These are phyloP conservation scores for Podaxis mareebaensis DNA, from an alignment of 768 basidiomycete species.

Conservation along the genomic window DNA sequence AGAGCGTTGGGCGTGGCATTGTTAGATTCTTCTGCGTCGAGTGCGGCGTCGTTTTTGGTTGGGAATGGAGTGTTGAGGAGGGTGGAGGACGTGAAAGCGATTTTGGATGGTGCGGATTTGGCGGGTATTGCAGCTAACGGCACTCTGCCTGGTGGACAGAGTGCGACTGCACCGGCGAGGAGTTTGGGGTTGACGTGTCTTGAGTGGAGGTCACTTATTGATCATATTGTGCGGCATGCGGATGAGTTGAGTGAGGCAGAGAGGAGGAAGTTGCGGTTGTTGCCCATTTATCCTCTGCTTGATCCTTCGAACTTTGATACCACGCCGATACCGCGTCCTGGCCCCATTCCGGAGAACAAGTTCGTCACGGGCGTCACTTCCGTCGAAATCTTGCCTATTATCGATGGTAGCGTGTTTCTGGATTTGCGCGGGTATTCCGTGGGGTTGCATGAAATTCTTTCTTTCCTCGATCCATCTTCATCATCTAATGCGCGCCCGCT, in stretches of 20 bases:
- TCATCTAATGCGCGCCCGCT: background rate
- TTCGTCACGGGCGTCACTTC: constrained; percentile 1
- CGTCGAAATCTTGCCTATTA: constrained; percentile 8
- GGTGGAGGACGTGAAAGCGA: constrained; percentile 3
- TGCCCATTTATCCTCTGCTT: constrained; percentile 13
- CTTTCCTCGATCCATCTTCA: background rate
- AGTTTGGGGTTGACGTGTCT: constrained; percentile 5
- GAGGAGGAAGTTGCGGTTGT: constrained; percentile 1
- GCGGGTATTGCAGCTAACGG: background rate
- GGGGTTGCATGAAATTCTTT: constrained; percentile 1
- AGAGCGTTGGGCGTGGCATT: constrained; percentile 1
- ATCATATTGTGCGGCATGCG: background rate
- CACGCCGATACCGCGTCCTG: background rate
- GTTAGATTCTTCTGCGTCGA: background rate
- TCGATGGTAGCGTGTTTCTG: constrained; percentile 7
- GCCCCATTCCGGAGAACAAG: constrained; percentile 8
- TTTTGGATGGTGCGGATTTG: background rate
- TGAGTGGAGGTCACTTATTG: constrained; percentile 7
- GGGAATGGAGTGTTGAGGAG: background rate
- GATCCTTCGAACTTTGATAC: background rate
- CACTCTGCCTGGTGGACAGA: background rate
- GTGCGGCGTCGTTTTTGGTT: background rate
- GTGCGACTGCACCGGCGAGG: background rate
- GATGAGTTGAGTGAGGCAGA: background rate
- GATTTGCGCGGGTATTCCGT: constrained; percentile 3